Base-by-base conservation (phyloP, 2,329 filamentous ascomycete species). In the Chaetomium sp. region DNA sequence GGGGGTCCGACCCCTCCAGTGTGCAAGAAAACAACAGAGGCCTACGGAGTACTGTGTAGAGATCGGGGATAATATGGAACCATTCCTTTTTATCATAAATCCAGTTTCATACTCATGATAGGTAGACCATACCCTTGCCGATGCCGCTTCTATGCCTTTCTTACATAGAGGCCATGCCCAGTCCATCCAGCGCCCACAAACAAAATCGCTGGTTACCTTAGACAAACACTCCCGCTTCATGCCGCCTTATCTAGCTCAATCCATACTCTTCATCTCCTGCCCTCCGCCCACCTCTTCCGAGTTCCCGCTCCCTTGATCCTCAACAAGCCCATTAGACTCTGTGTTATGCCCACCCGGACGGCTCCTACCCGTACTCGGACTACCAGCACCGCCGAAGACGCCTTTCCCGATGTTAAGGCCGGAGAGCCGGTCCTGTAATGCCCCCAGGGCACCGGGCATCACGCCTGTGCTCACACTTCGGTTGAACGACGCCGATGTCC, bases 381-480 rank as follows among this genome's bases (percentile, higher is more conserved):
- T 65, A 13, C 33, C 57, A 47, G 53, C 57, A 16, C 67, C 65
- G 16, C 68, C 70, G 63, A 73, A 68, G 12, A 73, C 63, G 16
- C 78, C 79, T 60, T 79, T 82, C n/a, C 82, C 80, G 21, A 87
- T 72, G 50, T 79, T 80, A 10, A 85, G 70, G 19, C 78, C 78
- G 1, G 78, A 77, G 19, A 85, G 78, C 25, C 81, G 81, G 29
- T 84, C 82, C 60, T 79, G 76, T 27, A 85, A 77, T 19, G 78
- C 74, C 4, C 80, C 72, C 64, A 85, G 78, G 4, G 81, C 75
- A n/a, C 76, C 78, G 1, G 78, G 74, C 8, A 74, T 64, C 6
- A 74, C 77, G 50, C 83, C 80, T 4, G 81, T 77, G 35, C 81
- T 83, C 1, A 77, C 75, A 66, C 80, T 83, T 21, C 79, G 78